Base-by-base conservation (phyloP, 73 alveolate species). In the Symbiodinium pilosum region DNA sequence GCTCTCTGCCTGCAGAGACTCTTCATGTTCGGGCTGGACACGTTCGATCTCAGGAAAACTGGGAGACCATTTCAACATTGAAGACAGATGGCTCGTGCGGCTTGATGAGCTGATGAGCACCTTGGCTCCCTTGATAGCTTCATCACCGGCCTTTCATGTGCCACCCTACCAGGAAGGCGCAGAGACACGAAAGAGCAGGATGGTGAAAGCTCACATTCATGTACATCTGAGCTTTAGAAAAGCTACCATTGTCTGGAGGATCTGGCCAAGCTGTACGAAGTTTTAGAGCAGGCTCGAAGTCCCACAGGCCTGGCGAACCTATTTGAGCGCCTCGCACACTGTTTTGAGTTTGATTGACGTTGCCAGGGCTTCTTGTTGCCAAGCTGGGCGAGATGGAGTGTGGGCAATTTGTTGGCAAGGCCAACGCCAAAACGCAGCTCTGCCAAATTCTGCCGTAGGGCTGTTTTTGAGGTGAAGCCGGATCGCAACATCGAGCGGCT, bases 61-160 rank as follows among this genome's bases (percentile, higher is more conserved):
- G 88, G 97, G 97, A n/a, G 98, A 93, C 44, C 92, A 93, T 73
- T 93, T 93, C 92, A 93, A 77, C 98, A 93, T 93, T 47, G 98
- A 93, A 77, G 98, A 93, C 68, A 83, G 98, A 20, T 93, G 98
- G 98, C 83, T 93, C 68, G 92, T 75, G 68, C 92, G 98, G 38
- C 64, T 93, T 38, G 92, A 93, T 77, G 98, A 93, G 84, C 91
- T 77, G 43, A 93, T 93, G 92, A 73, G 98, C 36, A 28, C 87
- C 18, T 81, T 59, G 43, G 87, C 87, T 28, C 14, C 59, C 21
- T 47, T 47, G 59, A 9, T 6, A 47, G 26, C 18, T 42, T 56
- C 32, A 26, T 26, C 9, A 16, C 34, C 44, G 40, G 32, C 21
- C 11, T 39, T 6, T 14, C 56, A 3, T 39, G 84, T 21, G 52